These are phyloP conservation scores for Candolleomyces aberdarensis DNA, from an alignment of 768 basidiomycete genomes.

Conservation along the genomic window DNA sequence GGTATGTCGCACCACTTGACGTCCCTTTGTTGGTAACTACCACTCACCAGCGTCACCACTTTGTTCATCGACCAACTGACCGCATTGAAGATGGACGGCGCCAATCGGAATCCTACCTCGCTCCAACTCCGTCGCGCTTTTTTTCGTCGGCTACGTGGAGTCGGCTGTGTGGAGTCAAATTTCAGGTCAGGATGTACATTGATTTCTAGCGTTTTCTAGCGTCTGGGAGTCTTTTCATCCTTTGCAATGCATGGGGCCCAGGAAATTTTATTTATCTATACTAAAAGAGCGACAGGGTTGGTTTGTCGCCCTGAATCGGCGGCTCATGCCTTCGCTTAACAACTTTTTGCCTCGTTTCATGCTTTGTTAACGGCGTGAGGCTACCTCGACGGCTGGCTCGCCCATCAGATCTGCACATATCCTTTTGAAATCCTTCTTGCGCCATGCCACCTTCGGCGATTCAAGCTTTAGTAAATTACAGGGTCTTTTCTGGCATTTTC, in stretches of 20 bases:
- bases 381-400: neutral
- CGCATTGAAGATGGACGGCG: no score
- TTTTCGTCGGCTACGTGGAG: no score
- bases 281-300: conserved; percentile 1
- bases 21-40: no score
- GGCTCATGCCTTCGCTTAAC: neutral
- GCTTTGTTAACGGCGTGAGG: conserved; percentile 2
- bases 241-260: neutral
- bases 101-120: no score
- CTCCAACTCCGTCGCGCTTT: no score
- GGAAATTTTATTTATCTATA: neutral
- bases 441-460: conserved; percentile 4
- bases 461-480: conserved; percentile 4
- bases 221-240: neutral
- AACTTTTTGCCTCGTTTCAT: neutral
- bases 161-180: no score
- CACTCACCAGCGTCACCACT: no score
- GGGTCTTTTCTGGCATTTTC: neutral
- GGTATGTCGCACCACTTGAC: no score
- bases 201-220: no score
- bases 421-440: conserved; percentile 3
- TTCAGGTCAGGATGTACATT: no score
- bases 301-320: neutral
- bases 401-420: conserved; percentile 5
- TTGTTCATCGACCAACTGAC: no score